Evolutionary conservation across 1,284 basidiomycete species (phyloP).

Genomic region (Austroboletus rostrupii): DNA sequence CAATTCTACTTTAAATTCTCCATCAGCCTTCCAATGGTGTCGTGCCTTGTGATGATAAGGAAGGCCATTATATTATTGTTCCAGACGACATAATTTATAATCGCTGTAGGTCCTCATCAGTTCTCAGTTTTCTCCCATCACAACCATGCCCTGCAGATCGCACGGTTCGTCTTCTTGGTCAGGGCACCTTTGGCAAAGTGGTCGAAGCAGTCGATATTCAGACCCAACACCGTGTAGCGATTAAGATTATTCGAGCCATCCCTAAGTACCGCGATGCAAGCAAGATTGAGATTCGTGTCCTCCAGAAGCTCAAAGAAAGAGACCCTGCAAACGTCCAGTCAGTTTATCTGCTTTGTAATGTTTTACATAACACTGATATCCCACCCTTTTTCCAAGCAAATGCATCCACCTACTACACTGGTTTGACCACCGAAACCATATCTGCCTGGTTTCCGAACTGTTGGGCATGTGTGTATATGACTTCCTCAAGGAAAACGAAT

Average conservation of each 20-base stretch:
- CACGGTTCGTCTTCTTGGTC: constrained; percentile 86
- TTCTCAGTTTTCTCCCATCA: not conserved
- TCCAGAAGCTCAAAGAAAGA: constrained; percentile 86
- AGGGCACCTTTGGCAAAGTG: constrained; percentile 99
- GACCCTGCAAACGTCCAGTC: constrained; percentile 90
- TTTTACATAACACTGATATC: constrained; percentile 10
- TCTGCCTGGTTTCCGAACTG: constrained; percentile 95
- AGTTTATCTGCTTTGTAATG: constrained; percentile 34
- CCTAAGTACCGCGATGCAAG: constrained; percentile 98
- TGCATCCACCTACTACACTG: constrained; percentile 94
- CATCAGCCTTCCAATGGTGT: constrained; percentile 54
- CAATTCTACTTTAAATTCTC: constrained; percentile 20
- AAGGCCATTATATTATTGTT: constrained; percentile 91
- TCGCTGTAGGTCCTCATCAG: constrained; percentile 59
- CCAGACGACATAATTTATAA: constrained; percentile 83
- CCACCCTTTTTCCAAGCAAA: constrained; percentile 60
- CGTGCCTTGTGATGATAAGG: constrained; percentile 85
- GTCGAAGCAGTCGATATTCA: constrained; percentile 89
- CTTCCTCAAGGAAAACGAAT: constrained; percentile 97
- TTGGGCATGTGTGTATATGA: constrained; percentile 98
- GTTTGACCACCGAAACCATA: constrained; percentile 97
- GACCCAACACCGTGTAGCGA: constrained; percentile 80
- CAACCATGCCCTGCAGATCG: constrained; percentile 58
- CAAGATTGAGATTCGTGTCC: constrained; percentile 96
- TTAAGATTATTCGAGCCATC: constrained; percentile 97